phyloP scores from a whole-genome alignment of 2,329 filamentous ascomycete species.

The Endocalyx cinctus region DNA sequence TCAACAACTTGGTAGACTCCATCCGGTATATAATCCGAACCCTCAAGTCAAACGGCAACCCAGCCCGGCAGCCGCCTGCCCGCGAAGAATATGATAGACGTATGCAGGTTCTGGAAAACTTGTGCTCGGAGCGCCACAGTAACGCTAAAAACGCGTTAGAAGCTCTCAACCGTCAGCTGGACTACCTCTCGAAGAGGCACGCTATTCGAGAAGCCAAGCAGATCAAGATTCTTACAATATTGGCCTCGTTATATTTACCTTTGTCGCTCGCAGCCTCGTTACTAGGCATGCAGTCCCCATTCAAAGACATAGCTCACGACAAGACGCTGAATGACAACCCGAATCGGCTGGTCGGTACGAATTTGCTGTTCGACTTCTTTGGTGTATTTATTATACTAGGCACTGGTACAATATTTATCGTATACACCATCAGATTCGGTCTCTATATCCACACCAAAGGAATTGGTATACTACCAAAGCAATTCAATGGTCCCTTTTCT shows the following conservation, averaged over 20 bases:
- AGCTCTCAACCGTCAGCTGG: constrained; percentile 3
- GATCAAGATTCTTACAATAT: constrained; percentile 3
- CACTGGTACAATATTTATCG: constrained; percentile 1
- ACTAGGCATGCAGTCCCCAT: constrained; percentile 2
- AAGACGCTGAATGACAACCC: constrained; percentile 1
- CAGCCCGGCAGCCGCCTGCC: too few relatives aligned
- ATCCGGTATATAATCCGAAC: constrained; percentile 1
- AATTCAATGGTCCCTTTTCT: constrained; percentile 2
- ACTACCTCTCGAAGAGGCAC: constrained; percentile 3
- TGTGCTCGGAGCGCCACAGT: not conserved
- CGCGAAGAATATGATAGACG: too few relatives aligned
- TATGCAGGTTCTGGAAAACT: too few relatives aligned
- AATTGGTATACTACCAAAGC: not conserved
- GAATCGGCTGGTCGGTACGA: constrained; percentile 1
- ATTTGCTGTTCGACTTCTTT: constrained; percentile 4
- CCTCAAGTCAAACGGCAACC: too few relatives aligned
- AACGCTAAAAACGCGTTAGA: constrained; percentile 1
- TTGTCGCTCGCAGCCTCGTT: constrained; percentile 3
- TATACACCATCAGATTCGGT: not conserved
- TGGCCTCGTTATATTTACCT: constrained; percentile 2
- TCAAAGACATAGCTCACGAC: constrained; percentile 2
- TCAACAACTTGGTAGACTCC: constrained; percentile 1
- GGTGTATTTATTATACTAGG: constrained; percentile 1
- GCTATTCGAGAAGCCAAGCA: constrained; percentile 3
- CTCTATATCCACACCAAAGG: constrained; percentile 1